Percentiles rank a stretch among this genome's conserved stretches.
Evolutionary conservation across 2,329 filamentous ascomycete species (phyloP).

Genomic region (Hymenoscyphus linearis): DNA sequence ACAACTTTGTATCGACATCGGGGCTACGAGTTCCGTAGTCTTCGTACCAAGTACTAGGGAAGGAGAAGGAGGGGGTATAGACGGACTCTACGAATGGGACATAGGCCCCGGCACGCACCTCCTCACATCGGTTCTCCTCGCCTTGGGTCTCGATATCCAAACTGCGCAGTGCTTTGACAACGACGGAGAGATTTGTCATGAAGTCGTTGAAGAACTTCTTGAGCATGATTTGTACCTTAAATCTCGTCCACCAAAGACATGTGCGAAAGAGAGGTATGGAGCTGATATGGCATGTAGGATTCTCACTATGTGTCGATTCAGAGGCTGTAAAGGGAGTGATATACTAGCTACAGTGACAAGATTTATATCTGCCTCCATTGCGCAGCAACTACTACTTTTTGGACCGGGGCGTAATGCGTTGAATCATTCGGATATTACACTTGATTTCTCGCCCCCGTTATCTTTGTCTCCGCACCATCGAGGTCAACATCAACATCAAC

Average conservation of each 20-base stretch:
- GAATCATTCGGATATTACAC: slow-evolving; percentile 28
- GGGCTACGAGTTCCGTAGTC: slow-evolving; percentile 29
- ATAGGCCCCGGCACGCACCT: slow-evolving; percentile 31
- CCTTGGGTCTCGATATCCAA: slow-evolving; percentile 29
- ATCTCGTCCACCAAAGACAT: slow-evolving; percentile 28
- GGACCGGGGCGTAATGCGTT: slow-evolving; percentile 29
- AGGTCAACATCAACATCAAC: slow-evolving; percentile 13
- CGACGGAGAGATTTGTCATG: slow-evolving; percentile 29
- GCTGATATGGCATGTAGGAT: slow-evolving; percentile 29
- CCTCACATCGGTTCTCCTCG: slow-evolving; percentile 22
- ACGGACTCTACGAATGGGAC: slow-evolving; percentile 33
- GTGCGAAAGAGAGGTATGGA: slow-evolving; percentile 30
- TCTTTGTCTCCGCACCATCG: background rate
- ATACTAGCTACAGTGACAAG: slow-evolving; percentile 31
- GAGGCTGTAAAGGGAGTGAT: slow-evolving; percentile 26
- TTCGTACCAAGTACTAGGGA: slow-evolving; percentile 31
- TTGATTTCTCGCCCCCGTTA: slow-evolving; percentile 14
- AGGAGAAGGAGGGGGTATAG: slow-evolving; percentile 30
- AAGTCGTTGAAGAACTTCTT: slow-evolving; percentile 29
- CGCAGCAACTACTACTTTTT: slow-evolving; percentile 29
- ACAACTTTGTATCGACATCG: slow-evolving; percentile 31
- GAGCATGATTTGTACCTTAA: slow-evolving; percentile 25
- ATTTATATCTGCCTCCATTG: slow-evolving; percentile 31
- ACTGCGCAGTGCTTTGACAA: slow-evolving; percentile 14
- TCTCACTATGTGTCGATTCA: slow-evolving; percentile 25